These are phyloP conservation scores for Sclerotinia spermophila DNA, from an alignment of 2,329 filamentous ascomycete genomes.

Conservation along the genomic window DNA sequence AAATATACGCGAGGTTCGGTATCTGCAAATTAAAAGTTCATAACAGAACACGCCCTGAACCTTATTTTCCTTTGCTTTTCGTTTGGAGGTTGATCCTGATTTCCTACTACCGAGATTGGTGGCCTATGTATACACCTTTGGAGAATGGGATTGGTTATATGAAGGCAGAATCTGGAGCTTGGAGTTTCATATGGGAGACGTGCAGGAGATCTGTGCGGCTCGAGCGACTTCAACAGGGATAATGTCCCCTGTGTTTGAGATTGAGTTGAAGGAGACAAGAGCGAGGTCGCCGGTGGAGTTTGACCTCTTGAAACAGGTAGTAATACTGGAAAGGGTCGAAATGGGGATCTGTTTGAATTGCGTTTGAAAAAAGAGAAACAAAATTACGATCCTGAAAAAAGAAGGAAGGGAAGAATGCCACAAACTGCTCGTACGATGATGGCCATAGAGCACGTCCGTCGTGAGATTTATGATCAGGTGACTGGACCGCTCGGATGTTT, in stretches of 20 bases:
- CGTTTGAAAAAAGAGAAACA: neutral
- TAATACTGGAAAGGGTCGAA: neutral
- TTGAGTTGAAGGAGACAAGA: neutral
- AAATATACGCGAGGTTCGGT: neutral
- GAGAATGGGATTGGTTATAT: neutral
- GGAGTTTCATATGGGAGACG: constrained; percentile 1
- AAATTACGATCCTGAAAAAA: no score
- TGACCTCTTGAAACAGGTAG: neutral
- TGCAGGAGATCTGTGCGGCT: constrained; percentile 1
- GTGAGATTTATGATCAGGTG: neutral
- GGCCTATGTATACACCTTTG: neutral
- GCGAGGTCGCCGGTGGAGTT: neutral
- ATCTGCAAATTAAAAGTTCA: neutral
- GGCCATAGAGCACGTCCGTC: neutral
- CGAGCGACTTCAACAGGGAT: neutral
- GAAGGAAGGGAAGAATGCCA: neutral
- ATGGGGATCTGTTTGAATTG: neutral
- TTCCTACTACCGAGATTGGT: no score
- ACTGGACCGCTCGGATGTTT: neutral
- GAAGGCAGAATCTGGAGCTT: neutral
- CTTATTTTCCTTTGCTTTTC: neutral
- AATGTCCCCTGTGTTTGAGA: neutral
- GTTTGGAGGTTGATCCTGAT: neutral
- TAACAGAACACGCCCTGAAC: neutral
- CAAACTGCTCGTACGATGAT: neutral